phyloP scores from a whole-genome alignment of 139 green algal species.

The Spirogloea muscicola region DNA sequence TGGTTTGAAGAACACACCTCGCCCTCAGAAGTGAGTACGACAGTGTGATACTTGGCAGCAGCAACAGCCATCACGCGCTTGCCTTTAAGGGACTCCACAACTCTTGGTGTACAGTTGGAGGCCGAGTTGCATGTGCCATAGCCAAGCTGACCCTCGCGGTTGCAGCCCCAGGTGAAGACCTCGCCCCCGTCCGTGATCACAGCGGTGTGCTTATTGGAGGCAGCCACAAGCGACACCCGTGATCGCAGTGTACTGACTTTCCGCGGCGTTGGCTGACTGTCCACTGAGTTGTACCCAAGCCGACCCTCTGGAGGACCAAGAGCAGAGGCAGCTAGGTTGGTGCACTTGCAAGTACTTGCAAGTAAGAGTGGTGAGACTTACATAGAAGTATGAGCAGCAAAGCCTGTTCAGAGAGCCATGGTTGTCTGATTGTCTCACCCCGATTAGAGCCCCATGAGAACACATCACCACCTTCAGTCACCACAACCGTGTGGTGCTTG shows the following conservation, averaged over 20 bases:
- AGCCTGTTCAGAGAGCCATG: too few relatives aligned
- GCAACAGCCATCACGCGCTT: slow-evolving; percentile 56
- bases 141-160: slow-evolving; percentile 42
- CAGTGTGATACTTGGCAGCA: slow-evolving; percentile 82
- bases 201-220: slow-evolving; percentile 46
- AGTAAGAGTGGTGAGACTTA: too few relatives aligned
- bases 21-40: slow-evolving; percentile 63
- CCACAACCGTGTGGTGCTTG: slow-evolving; percentile 83
- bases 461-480: slow-evolving; percentile 72
- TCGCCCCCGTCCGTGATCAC: slow-evolving; percentile 12
- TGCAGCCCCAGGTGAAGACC: slow-evolving; percentile 46
- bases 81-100: slow-evolving; percentile 39
- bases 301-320: slow-evolving; percentile 42
- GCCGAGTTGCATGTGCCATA: slow-evolving; percentile 32
- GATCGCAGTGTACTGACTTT: slow-evolving; percentile 13
- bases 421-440: too few relatives aligned
- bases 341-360: too few relatives aligned
- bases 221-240: slow-evolving; percentile 23
- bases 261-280: slow-evolving; percentile 39
- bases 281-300: slow-evolving; percentile 37
- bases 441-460: slow-evolving; percentile 77
- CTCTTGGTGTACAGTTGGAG: slow-evolving; percentile 17
- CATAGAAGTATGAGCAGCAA: too few relatives aligned
- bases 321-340: too few relatives aligned
- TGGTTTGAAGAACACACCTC: too few relatives aligned